Base-by-base conservation (phyloP, 345 rosid genomes). In the Eucalyptus sp. region DNA sequence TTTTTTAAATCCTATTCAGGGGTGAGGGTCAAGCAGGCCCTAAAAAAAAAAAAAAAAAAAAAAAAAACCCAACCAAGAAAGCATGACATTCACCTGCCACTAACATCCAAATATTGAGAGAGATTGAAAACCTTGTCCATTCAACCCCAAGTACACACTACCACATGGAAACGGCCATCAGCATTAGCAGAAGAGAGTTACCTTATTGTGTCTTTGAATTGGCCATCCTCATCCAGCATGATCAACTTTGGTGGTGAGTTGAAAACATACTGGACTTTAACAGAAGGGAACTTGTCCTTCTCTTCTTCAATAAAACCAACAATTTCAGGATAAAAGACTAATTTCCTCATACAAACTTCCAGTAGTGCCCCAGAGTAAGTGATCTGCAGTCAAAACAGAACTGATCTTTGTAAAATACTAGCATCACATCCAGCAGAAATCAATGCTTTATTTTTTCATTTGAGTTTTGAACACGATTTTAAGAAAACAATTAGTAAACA, bases 241-340 rank as follows among this genome's bases (percentile, higher is more conserved):
- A 94, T 96, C 96, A 98, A 92, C 94, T 97, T 98, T 37, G 98
- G 99, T 20, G 98, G 99, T 80, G 99, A 97, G 89, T 96, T 98
- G 96, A 95, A 98, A 90, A 92, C 90, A 92, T 95, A 96, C 80
- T 97, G 95, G 91, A 94, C 94, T 93, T 94, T 95, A 31, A 97
- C 92, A 10, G 92, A 92, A 24, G 96, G 96, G 91, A 95, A 98
- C 88, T 92, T 92, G 25, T 96, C 97, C 93, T 95, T 96, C 93
- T 97, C 99, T 91, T 97, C 99, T 92, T 98, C 99, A 88, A 95
- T 95, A 88, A 96, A 97, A 87, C 95, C 94, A 86, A 96, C 98
- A 90, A 98, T 94, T 92, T 97, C 99, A 10, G 99, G 99, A 91
- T 94, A 97, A 93, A 96, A 97, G 58, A 95, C 98, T 91, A 96